Base-by-base conservation (phyloP, 2,329 filamentous ascomycete genomes). In the Penicillium psychrosexuale region DNA sequence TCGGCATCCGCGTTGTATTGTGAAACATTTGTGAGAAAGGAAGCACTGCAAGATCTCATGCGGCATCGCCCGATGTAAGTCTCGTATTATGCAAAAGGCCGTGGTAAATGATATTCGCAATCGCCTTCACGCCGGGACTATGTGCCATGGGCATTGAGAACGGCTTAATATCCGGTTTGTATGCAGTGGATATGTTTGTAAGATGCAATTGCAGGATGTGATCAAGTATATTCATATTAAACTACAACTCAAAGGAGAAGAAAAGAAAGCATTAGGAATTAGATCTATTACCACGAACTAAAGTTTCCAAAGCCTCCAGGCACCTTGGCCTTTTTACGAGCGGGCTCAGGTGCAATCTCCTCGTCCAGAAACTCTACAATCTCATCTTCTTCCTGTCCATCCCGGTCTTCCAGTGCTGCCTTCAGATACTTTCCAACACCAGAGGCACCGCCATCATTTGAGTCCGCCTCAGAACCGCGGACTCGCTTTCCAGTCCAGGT, bases 401-500 rank as follows among this genome's bases (percentile, higher is more conserved):
- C 57, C 45, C 70, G 63, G 58, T 75, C 67, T 37, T 72, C 73
- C 53, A 80, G 71, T 15, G 81, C 80, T 15, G 81, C 80, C 69
- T 90, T 88, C 48, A 99, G 74, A 70, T 97, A 97, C 72, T 93
- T 97, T 8, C 93, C 94, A 9, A 87, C 73, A 12, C 85, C 84
- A 5, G 73, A 72, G 13, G 22, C 38, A 19, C 73, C 71, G 28
- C 75, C 73, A 13, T 68, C 71, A 28, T 71, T 69, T 1, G 81
- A 80, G 1, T 84, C 78, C 0, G 79, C 84, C 1, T 85, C 88
- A 65, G 88, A 84, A 1, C 78, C 81, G 27, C 91, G 80, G 47
- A 99, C 84, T 38, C 92, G 80, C 77, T 97, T 99, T 3, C 94
- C 94, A 3, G 94, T 97, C 94, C 94, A 99, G 3, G 94, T 99